phyloP scores from a whole-genome alignment of 345 rosid species.

The Aquilaria sinensis region DNA sequence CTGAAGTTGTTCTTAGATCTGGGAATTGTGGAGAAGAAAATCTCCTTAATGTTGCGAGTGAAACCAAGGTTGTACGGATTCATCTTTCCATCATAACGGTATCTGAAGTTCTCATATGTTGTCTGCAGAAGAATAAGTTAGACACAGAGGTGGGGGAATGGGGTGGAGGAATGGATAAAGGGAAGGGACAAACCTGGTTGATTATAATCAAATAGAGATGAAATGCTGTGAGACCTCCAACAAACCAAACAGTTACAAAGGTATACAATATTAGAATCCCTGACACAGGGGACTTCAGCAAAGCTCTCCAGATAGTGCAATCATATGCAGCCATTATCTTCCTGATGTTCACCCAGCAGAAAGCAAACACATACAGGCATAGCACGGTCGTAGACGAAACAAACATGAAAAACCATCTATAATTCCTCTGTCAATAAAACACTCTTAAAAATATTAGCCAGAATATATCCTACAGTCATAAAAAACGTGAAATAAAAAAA shows the following conservation, averaged over 20 bases:
- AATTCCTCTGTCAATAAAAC: conserved; percentile 65
- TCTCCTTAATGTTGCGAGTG: conserved; percentile 28
- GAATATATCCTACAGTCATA: not conserved
- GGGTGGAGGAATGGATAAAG: conserved; percentile 5
- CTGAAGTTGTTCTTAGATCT: conserved; percentile 52
- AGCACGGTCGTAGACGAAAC: conserved; percentile 77
- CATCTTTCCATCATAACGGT: conserved; percentile 57
- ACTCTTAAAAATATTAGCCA: conserved; percentile 16
- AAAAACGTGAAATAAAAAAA: not conserved
- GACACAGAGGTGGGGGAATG: not conserved
- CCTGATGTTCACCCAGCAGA: conserved; percentile 68
- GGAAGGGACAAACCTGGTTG: conserved; percentile 54
- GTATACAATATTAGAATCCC: conserved; percentile 71
- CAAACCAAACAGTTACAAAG: conserved; percentile 69
- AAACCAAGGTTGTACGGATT: conserved; percentile 65
- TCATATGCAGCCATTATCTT: conserved; percentile 49
- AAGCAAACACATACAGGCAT: conserved; percentile 71
- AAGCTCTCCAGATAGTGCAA: conserved; percentile 54
- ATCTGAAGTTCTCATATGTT: conserved; percentile 79
- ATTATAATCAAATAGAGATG: conserved; percentile 74
- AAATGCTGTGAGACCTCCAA: conserved; percentile 88
- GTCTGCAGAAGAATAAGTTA: conserved; percentile 46
- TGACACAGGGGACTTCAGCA: conserved; percentile 65
- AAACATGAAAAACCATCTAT: conserved; percentile 95
- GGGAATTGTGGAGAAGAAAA: conserved; percentile 49